These are phyloP conservation scores for Atkinsonella texensis DNA, from an alignment of 2,329 filamentous ascomycete species.

Conservation along the genomic window DNA sequence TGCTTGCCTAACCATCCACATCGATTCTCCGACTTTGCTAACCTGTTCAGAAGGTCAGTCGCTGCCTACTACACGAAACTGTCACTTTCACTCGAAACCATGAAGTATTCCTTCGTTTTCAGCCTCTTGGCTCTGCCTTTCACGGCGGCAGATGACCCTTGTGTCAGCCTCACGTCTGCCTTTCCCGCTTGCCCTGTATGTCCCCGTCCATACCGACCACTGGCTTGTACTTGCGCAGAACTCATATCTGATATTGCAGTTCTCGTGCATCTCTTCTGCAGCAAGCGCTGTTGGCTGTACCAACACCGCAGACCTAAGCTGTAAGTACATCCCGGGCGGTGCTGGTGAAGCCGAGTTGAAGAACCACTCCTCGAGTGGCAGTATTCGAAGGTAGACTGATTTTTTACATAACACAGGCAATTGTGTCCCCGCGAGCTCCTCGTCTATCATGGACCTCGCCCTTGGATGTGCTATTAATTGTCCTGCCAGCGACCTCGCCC, in stretches of 20 bases:
- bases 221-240: not conserved
- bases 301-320: conserved; percentile 11
- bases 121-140: not conserved
- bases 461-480: conserved; percentile 11
- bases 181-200: conserved; percentile 15
- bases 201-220: not conserved
- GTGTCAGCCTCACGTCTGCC: conserved; percentile 11
- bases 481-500: conserved; percentile 6
- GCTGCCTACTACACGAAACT: not conserved
- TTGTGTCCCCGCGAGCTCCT: conserved; percentile 11
- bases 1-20: not conserved
- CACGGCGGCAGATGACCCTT: not conserved
- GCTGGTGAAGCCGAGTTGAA: not conserved
- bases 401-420: conserved; percentile 9
- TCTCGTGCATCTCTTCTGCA: conserved; percentile 12
- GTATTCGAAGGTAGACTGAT: not conserved
- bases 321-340: conserved; percentile 7
- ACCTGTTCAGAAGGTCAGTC: conserved; percentile 1
- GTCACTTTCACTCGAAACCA: not conserved
- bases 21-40: not conserved
- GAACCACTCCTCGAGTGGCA: not conserved
- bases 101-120: not conserved
- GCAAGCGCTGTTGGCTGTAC: conserved; percentile 14
- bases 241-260: conserved; percentile 4
- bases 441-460: conserved; percentile 10